A percentile compares a stretch with the other conserved stretches of the same genome.
These are phyloP conservation scores for Gossypium turneri DNA, from an alignment of 345 rosid species.

Conservation along the genomic window DNA sequence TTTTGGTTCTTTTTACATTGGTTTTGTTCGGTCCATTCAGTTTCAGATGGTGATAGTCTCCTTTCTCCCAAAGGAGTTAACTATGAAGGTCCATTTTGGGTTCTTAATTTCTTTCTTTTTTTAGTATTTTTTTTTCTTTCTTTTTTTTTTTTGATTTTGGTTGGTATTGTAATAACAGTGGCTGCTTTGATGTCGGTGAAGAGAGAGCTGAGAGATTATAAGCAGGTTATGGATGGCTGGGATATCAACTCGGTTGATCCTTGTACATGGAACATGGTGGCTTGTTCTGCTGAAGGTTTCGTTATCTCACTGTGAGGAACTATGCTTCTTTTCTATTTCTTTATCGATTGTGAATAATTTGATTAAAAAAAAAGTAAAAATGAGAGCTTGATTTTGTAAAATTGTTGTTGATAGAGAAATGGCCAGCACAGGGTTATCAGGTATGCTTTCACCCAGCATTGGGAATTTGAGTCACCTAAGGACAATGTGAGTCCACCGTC, in stretches of 20 bases:
- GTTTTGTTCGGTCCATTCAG: conserved; percentile 28
- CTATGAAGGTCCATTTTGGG: conserved; percentile 62
- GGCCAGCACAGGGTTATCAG: conserved; percentile 67
- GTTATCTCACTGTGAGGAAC: conserved; percentile 71
- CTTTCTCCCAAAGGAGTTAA: conserved; percentile 96
- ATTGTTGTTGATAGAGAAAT: conserved; percentile 48
- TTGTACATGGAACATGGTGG: conserved; percentile 97
- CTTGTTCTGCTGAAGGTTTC: conserved; percentile 74
- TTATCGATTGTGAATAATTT: background rate
- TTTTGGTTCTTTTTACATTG: conserved; percentile 32
- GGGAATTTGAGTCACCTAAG: conserved; percentile 72
- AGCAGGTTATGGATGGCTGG: conserved; percentile 71
- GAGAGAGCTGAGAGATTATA: conserved; percentile 69
- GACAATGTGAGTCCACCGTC: conserved; percentile 49
- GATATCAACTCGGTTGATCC: conserved; percentile 98
- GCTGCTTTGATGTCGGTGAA: conserved; percentile 91
- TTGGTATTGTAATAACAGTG: conserved; percentile 31
- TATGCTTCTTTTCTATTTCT: background rate
- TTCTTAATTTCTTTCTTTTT: background rate
- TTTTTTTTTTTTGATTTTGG: background rate
- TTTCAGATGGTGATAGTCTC: conserved; percentile 50
- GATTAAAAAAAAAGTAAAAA: background rate
- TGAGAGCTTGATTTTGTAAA: background rate
- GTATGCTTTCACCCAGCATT: conserved; percentile 62
- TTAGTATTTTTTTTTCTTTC: background rate